Conservation (phyloP, 192 early-diverging fungal genomes). For the Coemansia sp. region DNA sequence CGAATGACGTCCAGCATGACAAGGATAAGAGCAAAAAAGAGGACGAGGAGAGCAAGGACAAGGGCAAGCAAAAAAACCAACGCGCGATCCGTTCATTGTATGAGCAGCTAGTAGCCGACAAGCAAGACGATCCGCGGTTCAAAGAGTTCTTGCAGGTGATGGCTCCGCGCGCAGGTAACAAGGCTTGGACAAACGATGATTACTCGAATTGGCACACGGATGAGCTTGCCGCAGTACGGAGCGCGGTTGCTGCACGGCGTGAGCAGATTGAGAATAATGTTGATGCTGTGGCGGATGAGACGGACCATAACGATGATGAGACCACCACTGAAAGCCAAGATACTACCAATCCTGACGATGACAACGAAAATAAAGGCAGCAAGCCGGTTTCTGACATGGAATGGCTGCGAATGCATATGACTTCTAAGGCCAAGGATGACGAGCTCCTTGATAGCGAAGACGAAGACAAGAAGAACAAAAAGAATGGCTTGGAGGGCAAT, state of each 20-base stretch:
- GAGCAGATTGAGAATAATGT: conserved; percentile 42
- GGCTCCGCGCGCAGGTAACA: conserved; percentile 73
- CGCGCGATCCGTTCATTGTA: conserved; percentile 39
- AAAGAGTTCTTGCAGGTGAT: conserved; percentile 91
- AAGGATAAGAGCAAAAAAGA: conserved; percentile 23
- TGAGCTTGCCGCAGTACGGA: conserved; percentile 40
- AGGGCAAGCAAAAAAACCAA: conserved; percentile 49
- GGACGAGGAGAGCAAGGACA: conserved; percentile 12
- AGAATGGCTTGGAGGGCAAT: not conserved
- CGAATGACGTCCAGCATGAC: conserved; percentile 21
- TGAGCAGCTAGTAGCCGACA: conserved; percentile 52
- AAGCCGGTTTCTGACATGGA: conserved; percentile 64
- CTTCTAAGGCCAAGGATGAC: conserved; percentile 40
- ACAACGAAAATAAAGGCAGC: conserved; percentile 33
- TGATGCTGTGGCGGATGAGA: conserved; percentile 47
- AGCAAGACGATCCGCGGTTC: conserved; percentile 79
- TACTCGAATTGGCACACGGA: conserved; percentile 42
- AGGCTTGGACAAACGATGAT: conserved; percentile 95
- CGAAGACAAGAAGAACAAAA: not conserved
- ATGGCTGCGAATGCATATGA: conserved; percentile 70
- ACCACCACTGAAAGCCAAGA: conserved; percentile 4
- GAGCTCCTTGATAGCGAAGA: conserved; percentile 21
- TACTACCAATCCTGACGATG: conserved; percentile 19
- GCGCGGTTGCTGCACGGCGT: conserved; percentile 41
- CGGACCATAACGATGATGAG: conserved; percentile 35